Percentiles rank a stretch among this genome's conserved stretches.
Evolutionary conservation across 768 basidiomycete genomes (phyloP).

Genomic region (Suillus lakei): DNA sequence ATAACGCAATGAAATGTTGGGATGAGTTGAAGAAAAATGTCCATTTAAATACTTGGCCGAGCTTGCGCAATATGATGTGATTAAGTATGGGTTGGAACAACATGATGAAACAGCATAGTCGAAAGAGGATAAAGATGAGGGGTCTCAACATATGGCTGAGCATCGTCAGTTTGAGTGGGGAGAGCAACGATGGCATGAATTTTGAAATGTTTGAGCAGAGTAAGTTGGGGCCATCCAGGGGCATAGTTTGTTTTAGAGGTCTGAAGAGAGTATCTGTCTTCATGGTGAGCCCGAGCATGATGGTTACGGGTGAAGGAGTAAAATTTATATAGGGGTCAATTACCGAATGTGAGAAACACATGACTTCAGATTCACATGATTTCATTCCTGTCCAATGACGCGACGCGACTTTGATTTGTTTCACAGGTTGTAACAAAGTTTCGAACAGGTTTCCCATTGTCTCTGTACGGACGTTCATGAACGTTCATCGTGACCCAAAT

Average conservation of each 20-base stretch:
- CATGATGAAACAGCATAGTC: neutral
- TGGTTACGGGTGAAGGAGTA: neutral
- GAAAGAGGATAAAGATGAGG: constrained; percentile 1
- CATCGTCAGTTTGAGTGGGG: neutral
- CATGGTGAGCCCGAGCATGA: neutral
- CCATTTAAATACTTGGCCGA: constrained; percentile 5
- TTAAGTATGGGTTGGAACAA: neutral
- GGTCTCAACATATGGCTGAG: neutral
- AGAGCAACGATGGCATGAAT: neutral
- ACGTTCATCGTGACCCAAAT: too few species aligned
- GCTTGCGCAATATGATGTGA: neutral
- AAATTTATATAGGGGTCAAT: constrained; percentile 6
- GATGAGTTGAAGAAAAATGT: neutral
- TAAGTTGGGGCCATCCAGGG: neutral
- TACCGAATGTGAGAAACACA: neutral
- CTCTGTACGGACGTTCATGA: too few species aligned
- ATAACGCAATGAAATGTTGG: constrained; percentile 1
- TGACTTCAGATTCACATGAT: neutral
- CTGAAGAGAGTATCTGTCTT: neutral
- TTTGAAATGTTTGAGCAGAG: neutral
- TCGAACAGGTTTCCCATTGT: too few species aligned
- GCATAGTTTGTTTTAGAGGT: neutral
- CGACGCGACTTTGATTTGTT: neutral
- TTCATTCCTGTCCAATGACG: neutral
- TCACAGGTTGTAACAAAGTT: too few species aligned